Evolutionary conservation across 306 rosid genomes (phyloP).

Genomic region (Senna tora): DNA sequence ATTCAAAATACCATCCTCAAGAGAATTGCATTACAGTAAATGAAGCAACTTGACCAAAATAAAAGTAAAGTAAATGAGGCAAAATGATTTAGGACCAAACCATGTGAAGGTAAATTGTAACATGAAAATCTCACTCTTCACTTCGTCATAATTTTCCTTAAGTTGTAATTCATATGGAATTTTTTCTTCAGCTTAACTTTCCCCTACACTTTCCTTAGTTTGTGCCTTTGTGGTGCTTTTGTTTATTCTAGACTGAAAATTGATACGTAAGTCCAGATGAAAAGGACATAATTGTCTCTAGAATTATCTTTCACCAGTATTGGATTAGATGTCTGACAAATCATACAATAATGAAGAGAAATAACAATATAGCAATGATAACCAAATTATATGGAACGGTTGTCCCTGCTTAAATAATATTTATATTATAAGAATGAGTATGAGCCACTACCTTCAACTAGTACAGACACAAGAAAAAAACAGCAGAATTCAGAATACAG

Average conservation of each 20-base stretch:
- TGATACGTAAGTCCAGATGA: no score
- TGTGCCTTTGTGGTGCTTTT: no score
- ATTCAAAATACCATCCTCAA: background rate
- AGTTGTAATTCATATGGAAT: background rate
- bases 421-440: background rate
- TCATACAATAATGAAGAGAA: background rate
- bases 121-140: background rate
- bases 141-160: background rate
- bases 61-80: background rate
- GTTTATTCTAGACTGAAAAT: no score
- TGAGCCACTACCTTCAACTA: background rate
- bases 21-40: background rate
- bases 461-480: background rate
- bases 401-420: background rate
- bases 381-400: background rate
- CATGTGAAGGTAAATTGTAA: background rate
- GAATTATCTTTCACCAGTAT: background rate
- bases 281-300: background rate
- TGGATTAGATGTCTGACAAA: background rate
- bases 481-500: no score
- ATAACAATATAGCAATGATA: background rate
- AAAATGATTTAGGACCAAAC: background rate
- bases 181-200: no score
- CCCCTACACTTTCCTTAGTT: no score
- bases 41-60: no score